Percentiles rank a stretch among this genome's conserved stretches.
These are phyloP conservation scores for Paulownia fortunei DNA, from an alignment of 257 asterid genomes.

Conservation along the genomic window DNA sequence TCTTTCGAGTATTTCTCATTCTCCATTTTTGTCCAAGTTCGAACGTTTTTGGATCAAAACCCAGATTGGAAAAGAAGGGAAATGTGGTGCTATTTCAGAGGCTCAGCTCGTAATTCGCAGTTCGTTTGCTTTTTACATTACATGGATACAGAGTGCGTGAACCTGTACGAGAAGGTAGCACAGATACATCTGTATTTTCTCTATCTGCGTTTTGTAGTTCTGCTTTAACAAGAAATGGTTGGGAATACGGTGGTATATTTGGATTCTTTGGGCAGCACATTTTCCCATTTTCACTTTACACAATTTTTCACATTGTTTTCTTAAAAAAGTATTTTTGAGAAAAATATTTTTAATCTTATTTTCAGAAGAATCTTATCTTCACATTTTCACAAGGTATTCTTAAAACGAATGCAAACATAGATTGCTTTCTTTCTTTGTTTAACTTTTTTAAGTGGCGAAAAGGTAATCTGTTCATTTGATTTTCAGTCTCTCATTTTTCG, in stretches of 20 bases:
- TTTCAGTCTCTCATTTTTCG: too few species aligned
- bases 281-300: neutral
- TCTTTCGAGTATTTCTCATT: constrained; percentile 54
- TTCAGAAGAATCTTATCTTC: too few species aligned
- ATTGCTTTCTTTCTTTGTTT: too few species aligned
- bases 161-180: constrained; percentile 31
- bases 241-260: neutral
- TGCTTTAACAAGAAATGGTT: neutral
- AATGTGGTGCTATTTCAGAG: constrained; percentile 10
- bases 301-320: too few species aligned
- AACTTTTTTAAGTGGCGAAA: too few species aligned
- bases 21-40: constrained; percentile 45
- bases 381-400: too few species aligned
- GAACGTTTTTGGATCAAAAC: constrained; percentile 28
- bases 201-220: neutral
- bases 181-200: constrained; percentile 29
- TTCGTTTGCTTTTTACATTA: neutral
- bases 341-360: too few species aligned
- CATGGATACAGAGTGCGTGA: neutral
- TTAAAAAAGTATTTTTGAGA: too few species aligned
- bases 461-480: too few species aligned
- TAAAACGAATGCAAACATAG: too few species aligned
- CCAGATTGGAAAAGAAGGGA: constrained; percentile 17
- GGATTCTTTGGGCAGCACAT: neutral
- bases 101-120: neutral